Evolutionary conservation across 208 protist genomes (phyloP).

Genomic region (Crithidia sp.): DNA sequence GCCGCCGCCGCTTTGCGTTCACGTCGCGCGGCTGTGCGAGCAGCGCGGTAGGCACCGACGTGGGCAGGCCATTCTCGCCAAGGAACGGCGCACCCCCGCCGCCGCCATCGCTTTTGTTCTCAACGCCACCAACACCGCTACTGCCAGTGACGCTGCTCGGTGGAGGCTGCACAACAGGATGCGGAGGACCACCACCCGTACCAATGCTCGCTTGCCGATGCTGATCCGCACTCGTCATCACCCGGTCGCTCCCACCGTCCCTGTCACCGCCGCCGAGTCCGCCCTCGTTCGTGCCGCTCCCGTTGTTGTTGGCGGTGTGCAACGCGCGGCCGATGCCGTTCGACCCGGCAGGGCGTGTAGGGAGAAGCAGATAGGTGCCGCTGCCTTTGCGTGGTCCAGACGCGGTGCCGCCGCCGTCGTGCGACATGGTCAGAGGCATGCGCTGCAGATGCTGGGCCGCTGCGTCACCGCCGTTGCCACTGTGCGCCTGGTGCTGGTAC

Average conservation of each 20-base stretch:
- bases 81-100: background rate
- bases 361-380: constrained; percentile 8
- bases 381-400: background rate
- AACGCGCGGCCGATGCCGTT: background rate
- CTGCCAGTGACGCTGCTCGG: constrained; percentile 1
- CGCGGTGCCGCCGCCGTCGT: background rate
- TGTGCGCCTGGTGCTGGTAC: background rate
- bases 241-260: constrained; percentile 6
- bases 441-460: constrained; percentile 6
- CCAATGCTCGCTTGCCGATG: background rate
- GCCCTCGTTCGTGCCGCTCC: background rate
- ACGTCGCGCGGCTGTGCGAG: constrained; percentile 21
- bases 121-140: background rate
- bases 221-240: constrained; percentile 3
- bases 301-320: background rate
- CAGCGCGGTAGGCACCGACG: constrained; percentile 12
- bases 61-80: background rate
- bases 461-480: background rate
- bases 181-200: too few species aligned
- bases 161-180: too few species aligned
- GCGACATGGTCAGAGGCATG: constrained; percentile 11
- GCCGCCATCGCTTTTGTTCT: background rate
- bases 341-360: constrained; percentile 4
- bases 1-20: constrained; percentile 31
- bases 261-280: background rate